Conservation (phyloP, 192 early-diverging fungal genomes). For the Coemansia sp. region DNA sequence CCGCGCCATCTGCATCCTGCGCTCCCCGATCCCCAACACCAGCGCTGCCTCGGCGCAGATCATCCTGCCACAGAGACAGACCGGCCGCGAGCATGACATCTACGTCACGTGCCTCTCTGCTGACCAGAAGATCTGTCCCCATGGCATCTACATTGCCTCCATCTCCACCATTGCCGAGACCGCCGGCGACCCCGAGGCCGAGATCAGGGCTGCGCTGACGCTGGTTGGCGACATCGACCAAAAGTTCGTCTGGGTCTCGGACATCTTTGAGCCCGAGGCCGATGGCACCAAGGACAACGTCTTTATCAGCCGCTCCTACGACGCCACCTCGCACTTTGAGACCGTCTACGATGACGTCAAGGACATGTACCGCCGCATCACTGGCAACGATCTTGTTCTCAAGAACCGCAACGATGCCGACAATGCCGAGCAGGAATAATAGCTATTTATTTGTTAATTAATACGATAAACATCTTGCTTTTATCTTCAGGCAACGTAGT, state of each 20-base stretch:
- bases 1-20: constrained; percentile 94
- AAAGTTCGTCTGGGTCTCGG: constrained; percentile 84
- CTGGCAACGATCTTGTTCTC: constrained; percentile 72
- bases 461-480: too few species aligned
- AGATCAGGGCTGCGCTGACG: constrained; percentile 84
- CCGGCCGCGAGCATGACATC: constrained; percentile 91
- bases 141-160: constrained; percentile 89
- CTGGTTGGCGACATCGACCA: constrained; percentile 89
- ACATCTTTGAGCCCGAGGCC: constrained; percentile 82
- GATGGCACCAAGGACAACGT: constrained; percentile 83
- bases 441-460: background rate
- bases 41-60: constrained; percentile 88
- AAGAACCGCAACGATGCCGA: constrained; percentile 61
- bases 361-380: constrained; percentile 82
- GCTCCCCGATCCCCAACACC: constrained; percentile 89
- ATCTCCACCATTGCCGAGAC: constrained; percentile 98
- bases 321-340: constrained; percentile 99
- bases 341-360: constrained; percentile 97
- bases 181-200: constrained; percentile 75
- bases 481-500: too few species aligned
- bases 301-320: constrained; percentile 93
- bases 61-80: constrained; percentile 97
- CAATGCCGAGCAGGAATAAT: constrained; percentile 56
- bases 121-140: constrained; percentile 90
- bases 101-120: constrained; percentile 90